Base-by-base conservation (phyloP, 2,329 filamentous ascomycete genomes). In the Tolypocladium guangdongense region DNA sequence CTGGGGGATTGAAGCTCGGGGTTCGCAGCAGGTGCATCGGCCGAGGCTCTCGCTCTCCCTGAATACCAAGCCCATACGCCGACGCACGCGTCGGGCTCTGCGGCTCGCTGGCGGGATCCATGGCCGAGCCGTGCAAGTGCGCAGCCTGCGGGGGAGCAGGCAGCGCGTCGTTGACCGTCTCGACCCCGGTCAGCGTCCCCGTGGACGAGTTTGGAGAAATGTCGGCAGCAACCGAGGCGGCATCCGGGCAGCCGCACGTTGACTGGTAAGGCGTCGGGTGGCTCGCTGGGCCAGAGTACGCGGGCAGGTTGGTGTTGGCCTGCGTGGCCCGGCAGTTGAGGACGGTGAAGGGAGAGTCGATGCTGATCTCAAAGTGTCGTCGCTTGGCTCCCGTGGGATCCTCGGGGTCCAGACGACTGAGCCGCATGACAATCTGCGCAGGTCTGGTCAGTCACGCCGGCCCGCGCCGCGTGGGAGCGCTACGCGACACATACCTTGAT, bases 281-380 rank as follows among this genome's bases (percentile, higher is more conserved):
- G 53, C 72, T 78, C 10, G 82, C 83, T 4, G 69, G 64, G 24
- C 76, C 74, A 7, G 74, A 71, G 67, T 96, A 96, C 18, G 88
- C 87, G 0, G 91, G 91, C 12, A 96, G 78, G 14, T 84, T 83
- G 30, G 87, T 95, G 68, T 96, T 96, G 50, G 88, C 86, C 66
- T 93, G 88, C 0, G 90, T 95, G n/a, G 91, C 90, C 57, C 88
- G 88, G 72, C 91, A 96, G 57, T 91, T 92, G 49, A 96, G 85
- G 47, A 96, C 89, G 57, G 92, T 92, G 66, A 96, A 92, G 1
- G 91, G 91, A 1, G 90, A 96, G 70, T 96, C 91, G 61, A 96
- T 96, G 60, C 90, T 95, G 62, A 96, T 96, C 68, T 96, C 91
- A 60, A 95, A 96, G 66, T 96, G 91, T 36, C 90, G 82, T 58